Percentiles rank a stretch among this genome's conserved stretches.
These are phyloP conservation scores for Camelina neglecta DNA, from an alignment of 345 rosid genomes.

Conservation along the genomic window DNA sequence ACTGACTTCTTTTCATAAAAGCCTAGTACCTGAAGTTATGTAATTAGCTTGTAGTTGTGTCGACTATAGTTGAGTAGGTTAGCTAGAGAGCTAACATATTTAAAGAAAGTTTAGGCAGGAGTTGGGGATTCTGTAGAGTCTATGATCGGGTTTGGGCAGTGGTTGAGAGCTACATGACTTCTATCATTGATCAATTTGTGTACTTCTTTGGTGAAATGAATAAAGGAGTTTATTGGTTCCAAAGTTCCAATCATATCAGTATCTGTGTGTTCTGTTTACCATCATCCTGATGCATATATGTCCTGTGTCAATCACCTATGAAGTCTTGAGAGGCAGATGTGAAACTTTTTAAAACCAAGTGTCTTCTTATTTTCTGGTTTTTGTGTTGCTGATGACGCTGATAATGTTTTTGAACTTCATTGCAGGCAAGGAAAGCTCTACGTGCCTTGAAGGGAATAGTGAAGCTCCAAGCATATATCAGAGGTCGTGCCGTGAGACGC, in stretches of 20 bases:
- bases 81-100: constrained; percentile 6
- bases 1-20: background rate
- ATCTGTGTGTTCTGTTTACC: background rate
- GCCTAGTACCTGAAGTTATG: constrained; percentile 8
- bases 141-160: background rate
- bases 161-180: constrained; percentile 5
- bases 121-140: background rate
- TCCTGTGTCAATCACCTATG: background rate
- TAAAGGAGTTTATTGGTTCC: background rate
- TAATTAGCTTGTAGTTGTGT: background rate
- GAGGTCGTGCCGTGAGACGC: constrained; percentile 80
- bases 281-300: background rate
- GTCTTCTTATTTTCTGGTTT: background rate
- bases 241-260: constrained; percentile 8
- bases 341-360: background rate
- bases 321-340: constrained; percentile 10
- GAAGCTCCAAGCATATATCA: constrained; percentile 85
- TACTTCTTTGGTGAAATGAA: background rate
- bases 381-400: background rate
- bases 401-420: constrained; percentile 9
- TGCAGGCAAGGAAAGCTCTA: constrained; percentile 90
- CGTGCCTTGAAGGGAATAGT: constrained; percentile 91
- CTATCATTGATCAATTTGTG: constrained; percentile 1
- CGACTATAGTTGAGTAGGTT: constrained; percentile 13
- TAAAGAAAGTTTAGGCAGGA: background rate